A percentile compares a stretch with the other conserved stretches of the same genome.
phyloP scores from a whole-genome alignment of 1,139 yeast genomes.

The Lodderomyces beijingensis region DNA sequence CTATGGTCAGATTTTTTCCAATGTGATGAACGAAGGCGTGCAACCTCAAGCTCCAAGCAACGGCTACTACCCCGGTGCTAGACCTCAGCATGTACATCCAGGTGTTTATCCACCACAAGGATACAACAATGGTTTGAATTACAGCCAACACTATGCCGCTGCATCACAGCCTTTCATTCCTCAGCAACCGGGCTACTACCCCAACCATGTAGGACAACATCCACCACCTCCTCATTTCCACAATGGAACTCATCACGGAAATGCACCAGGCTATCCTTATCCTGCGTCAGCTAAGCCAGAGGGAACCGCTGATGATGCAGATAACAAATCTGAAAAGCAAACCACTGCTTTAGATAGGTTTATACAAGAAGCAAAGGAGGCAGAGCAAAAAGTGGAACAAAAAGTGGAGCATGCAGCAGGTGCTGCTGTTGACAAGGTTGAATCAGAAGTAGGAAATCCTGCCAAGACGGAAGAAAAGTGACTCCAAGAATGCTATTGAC shows the following conservation, averaged over 20 bases:
- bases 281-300: too few relatives aligned
- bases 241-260: background rate
- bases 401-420: background rate
- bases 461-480: too few relatives aligned
- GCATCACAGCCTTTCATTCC: conserved; percentile 5
- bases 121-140: too few relatives aligned
- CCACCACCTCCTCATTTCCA: background rate
- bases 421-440: conserved; percentile 1
- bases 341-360: conserved; percentile 16
- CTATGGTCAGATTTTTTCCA: conserved; percentile 45
- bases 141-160: background rate
- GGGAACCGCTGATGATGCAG: too few relatives aligned
- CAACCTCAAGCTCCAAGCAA: conserved; percentile 1
- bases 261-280: too few relatives aligned
- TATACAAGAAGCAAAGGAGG: conserved; percentile 1
- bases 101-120: conserved; percentile 16
- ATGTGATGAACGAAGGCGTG: conserved; percentile 39
- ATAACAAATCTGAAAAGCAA: too few relatives aligned
- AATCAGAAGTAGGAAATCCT: too few relatives aligned
- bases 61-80: conserved; percentile 21
- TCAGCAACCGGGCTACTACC: background rate
- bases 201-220: background rate
- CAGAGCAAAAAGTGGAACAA: background rate
- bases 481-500: too few relatives aligned
- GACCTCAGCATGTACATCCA: conserved; percentile 13